Evolutionary conservation across 164 flowering plant species (phyloP), one percentile per base, ranked within the genome.

Genomic region (Magnolia officinalis): DNA sequence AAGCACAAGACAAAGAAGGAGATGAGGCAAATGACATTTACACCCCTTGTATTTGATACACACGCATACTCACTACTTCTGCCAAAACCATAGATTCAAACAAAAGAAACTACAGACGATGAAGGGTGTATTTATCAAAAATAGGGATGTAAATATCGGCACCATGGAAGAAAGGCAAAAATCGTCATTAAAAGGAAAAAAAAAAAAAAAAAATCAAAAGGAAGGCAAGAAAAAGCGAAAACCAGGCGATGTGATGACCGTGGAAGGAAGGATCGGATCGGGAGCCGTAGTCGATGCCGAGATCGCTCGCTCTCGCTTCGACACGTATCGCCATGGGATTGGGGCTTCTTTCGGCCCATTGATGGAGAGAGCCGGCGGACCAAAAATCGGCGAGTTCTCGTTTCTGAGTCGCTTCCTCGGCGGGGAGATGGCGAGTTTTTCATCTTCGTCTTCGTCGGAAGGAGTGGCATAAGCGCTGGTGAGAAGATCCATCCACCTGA

Each of bases 271-370:
- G 19, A 65, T 69, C 31, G 70, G 79, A 49, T 70, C 77, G 4
- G 81, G 58, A 77, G 71, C 70, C 3, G 88, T 24, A 5, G 63
- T 51, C 2, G 87, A 59, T 55, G 76, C 79, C 37, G 75, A 49
- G 24, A 82, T 71, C 1, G 90, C 89, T 61, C 93, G 85, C 81
- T 92, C 95, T 81, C 97, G 76, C 84, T 93, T 95, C 59, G 98
- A 93, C 1, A 95, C 59, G 80, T 95, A 93, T 68, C 95, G 80
- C 1, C 98, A 97, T 0, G 95, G 82, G 80, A 89, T 64, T 21
- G 84, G 83, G 76, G 89, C 81, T 77, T 86, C 90, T 8, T 20
- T 67, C 58, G 20, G 79, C 29, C 37, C 76, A 50, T 19, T 63
- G 20, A 10, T 63, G 31, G 59, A 24, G 64, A 67, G 26, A 81